Evolutionary conservation across 768 basidiomycete species (phyloP).

Genomic region (Macrolepiota albuminosa): DNA sequence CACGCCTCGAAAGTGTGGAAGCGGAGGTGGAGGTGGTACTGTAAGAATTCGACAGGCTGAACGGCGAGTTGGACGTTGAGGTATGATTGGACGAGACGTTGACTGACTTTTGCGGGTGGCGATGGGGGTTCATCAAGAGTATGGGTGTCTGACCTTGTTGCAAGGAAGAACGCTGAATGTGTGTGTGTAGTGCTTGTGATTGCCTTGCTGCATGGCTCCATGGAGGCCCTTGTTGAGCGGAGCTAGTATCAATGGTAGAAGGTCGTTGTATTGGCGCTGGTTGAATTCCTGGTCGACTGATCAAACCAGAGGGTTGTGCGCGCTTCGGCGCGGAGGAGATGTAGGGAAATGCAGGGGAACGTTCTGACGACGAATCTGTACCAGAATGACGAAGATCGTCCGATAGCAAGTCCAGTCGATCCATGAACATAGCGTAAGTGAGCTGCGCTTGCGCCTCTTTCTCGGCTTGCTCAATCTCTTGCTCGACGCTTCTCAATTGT

Average conservation of each 20-base stretch:
- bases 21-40: not conserved
- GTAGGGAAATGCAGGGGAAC: slow-evolving; percentile 13
- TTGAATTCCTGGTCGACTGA: slow-evolving; percentile 19
- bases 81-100: slow-evolving; percentile 8
- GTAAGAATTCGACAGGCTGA: not conserved
- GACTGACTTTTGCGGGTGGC: slow-evolving; percentile 23
- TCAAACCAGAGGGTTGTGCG: slow-evolving; percentile 18
- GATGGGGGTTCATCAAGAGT: slow-evolving; percentile 20
- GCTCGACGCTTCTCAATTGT: slow-evolving; percentile 53
- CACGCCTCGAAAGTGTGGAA: slow-evolving; percentile 12
- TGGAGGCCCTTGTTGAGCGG: slow-evolving; percentile 1
- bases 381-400: slow-evolving; percentile 13
- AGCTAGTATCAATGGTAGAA: slow-evolving; percentile 7
- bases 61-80: not conserved
- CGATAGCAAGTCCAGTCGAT: slow-evolving; percentile 8
- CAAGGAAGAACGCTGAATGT: slow-evolving; percentile 22
- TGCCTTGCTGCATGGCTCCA: slow-evolving; percentile 5
- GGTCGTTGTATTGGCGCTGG: slow-evolving; percentile 4
- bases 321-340: slow-evolving; percentile 14
- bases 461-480: slow-evolving; percentile 51
- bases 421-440: slow-evolving; percentile 9
- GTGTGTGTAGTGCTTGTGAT: slow-evolving; percentile 10
- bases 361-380: slow-evolving; percentile 18
- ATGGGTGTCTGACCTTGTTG: slow-evolving; percentile 20
- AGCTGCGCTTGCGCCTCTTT: slow-evolving; percentile 22